These are phyloP conservation scores for Solanum sparsipilum DNA, from an alignment of 257 asterid species.

Conservation along the genomic window DNA sequence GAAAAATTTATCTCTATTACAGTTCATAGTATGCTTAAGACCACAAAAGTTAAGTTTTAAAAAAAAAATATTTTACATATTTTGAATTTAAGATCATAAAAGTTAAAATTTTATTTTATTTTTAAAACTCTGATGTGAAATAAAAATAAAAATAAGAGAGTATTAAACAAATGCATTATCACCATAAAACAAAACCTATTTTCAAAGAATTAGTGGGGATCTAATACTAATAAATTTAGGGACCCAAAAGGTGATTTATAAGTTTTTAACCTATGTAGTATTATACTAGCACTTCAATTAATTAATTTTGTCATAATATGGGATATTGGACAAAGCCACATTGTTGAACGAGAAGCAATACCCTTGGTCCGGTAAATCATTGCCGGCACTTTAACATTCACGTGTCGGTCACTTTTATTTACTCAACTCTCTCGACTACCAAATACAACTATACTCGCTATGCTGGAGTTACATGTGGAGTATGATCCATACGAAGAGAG, in stretches of 20 bases:
- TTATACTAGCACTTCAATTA: neutral
- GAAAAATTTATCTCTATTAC: no score
- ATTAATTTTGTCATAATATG: neutral
- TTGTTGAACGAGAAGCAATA: neutral
- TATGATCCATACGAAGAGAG: neutral
- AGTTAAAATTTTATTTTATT: no score
- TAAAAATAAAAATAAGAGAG: neutral
- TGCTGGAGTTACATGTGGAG: neutral
- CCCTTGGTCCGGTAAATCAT: slow-evolving; percentile 1
- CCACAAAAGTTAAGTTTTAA: no score
- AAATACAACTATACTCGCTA: neutral
- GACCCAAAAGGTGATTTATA: neutral
- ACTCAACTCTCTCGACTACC: neutral
- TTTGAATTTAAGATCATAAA: no score
- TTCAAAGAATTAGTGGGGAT: neutral
- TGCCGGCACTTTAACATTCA: slow-evolving; percentile 3
- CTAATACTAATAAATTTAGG: neutral
- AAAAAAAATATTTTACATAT: no score
- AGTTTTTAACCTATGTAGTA: neutral
- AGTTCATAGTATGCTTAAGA: no score
- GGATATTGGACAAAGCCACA: neutral
- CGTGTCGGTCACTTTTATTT: neutral
- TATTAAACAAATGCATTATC: neutral
- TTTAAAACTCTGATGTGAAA: no score
- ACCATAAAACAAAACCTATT: neutral